phyloP scores from a whole-genome alignment of 345 rosid species.

The Fremontodendron californicum region DNA sequence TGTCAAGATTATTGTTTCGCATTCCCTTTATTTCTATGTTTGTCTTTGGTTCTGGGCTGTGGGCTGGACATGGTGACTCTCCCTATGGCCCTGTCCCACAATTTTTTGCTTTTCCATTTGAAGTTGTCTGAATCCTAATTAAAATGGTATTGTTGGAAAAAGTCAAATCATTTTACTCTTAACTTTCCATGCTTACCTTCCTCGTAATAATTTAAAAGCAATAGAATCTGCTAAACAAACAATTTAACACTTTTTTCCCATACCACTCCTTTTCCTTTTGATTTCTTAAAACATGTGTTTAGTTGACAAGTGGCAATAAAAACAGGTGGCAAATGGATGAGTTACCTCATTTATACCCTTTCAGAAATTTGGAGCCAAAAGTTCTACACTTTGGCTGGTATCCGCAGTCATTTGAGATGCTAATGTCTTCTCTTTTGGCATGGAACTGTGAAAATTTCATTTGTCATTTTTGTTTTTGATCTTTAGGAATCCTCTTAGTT shows the following conservation, averaged over 20 bases:
- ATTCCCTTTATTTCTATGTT: background rate
- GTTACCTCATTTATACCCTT: background rate
- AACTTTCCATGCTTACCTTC: background rate
- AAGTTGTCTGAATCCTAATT: background rate
- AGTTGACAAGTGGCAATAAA: constrained; percentile 1
- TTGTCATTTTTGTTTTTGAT: background rate
- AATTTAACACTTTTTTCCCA: background rate
- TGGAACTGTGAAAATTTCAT: background rate
- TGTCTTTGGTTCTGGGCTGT: background rate
- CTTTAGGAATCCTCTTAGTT: background rate
- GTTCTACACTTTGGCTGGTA: background rate
- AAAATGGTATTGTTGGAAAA: background rate
- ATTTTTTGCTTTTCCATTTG: constrained; percentile 3
- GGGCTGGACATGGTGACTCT: background rate
- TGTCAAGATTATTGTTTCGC: background rate
- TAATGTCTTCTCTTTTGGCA: background rate
- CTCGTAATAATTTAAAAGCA: background rate
- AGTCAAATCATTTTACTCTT: background rate
- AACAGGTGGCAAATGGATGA: background rate
- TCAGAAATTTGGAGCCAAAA: background rate
- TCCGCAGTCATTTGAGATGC: background rate
- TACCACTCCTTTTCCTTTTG: background rate
- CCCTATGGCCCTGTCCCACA: background rate
- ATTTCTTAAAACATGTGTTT: background rate
- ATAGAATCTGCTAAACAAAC: background rate